Evolutionary conservation across 805 yeast genomes (phyloP), one percentile per base, ranked within the genome.

Genomic region (Starmerella etchellsii): DNA sequence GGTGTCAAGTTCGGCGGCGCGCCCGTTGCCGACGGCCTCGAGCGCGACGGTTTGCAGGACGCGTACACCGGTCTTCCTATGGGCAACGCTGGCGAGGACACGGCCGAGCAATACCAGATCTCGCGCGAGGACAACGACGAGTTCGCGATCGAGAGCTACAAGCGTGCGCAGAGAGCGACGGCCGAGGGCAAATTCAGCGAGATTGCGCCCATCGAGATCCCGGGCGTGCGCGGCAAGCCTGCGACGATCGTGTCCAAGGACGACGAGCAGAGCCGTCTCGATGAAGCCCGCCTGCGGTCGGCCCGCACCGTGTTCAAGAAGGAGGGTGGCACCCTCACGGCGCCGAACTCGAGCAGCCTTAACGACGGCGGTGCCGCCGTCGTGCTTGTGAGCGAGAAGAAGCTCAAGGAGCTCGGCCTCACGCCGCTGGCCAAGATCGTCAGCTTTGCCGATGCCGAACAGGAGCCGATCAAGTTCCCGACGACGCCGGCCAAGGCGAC

Each of bases 391-490:
- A 81, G 94, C 44, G 96, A 75, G 59, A 67, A 67, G 48, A 85
- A 87, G 68, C 70, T 87, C 55, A 74, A 76, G 61, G 95, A 87
- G 70, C 74, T 85, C 54, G 79, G 80, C 34, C 68, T 91, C 58
- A 84, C 69, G 60, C 98, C 99, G 49, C 61, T 91, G 48, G 97
- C 95, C 46, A 76, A 76, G 62, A 78, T 91, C 55, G 60, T 73
- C 40, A 94, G 95, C 46, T 88, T 95, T 94, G 98, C 94, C 65
- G 99, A 91, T 62, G 97, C 97, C 56, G 98, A 94, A 42, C 87
- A 84, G 62, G 76, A 76, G 33, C 98, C 99, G 51, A 73, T 80
- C 54, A 93, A 87, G 66, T 91, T 91, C 72, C 88, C 98, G 41
- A 81, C 91, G 64, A 85, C 97, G 24, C 98, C 99, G 51, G 67